Conservation (phyloP, 768 basidiomycete species). For the Boletus vermiculosoides region DNA sequence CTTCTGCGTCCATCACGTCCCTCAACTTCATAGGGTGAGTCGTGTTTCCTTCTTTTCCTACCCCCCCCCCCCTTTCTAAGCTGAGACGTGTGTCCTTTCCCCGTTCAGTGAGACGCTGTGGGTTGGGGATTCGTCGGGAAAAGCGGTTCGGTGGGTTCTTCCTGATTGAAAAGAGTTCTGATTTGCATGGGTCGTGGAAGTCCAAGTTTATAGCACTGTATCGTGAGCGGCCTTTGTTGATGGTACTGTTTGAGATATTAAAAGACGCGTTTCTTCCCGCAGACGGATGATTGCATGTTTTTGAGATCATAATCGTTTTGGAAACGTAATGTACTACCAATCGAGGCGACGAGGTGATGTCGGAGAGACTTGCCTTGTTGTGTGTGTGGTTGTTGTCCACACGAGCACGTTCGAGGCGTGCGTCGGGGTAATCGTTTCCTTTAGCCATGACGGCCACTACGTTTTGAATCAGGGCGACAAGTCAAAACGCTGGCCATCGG, state of each 20-base stretch:
- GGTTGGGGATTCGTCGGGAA: conserved; percentile 27
- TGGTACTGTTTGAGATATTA: background rate
- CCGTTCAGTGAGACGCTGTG: conserved; percentile 23
- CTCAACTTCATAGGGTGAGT: conserved; percentile 78
- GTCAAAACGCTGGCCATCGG: no score
- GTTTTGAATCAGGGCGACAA: background rate
- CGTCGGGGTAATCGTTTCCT: no score
- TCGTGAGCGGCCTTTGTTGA: background rate
- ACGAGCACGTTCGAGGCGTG: background rate
- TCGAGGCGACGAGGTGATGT: background rate
- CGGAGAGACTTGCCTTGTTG: background rate
- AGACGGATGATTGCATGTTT: background rate
- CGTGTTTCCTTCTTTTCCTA: background rate
- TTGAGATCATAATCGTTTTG: background rate
- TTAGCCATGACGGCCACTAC: background rate
- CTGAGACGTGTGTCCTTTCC: background rate
- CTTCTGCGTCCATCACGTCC: conserved; percentile 59
- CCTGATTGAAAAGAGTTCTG: conserved; percentile 17
- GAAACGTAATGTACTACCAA: background rate
- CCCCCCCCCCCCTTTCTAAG: background rate
- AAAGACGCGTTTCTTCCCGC: background rate
- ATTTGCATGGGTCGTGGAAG: background rate
- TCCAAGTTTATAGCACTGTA: background rate
- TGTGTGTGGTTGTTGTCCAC: background rate
- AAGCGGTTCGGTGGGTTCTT: conserved; percentile 24